phyloP scores from a whole-genome alignment of 208 protist genomes.

The Tritrichomonas foetus region DNA sequence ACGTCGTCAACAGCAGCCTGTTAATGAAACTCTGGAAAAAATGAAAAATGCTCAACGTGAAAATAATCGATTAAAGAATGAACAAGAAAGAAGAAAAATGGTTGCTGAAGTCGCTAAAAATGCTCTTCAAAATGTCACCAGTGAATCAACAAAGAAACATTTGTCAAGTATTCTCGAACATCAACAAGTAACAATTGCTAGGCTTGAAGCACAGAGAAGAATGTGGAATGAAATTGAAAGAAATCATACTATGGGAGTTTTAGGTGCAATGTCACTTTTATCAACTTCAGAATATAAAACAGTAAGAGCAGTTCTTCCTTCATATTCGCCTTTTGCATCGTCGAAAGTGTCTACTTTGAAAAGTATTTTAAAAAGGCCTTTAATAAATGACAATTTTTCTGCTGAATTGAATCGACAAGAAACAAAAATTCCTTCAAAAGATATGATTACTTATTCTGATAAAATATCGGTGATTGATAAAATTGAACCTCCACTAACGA shows the following conservation, averaged over 20 bases:
- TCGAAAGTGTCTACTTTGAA: neutral
- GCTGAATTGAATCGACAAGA: neutral
- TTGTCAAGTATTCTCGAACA: neutral
- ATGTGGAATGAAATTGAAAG: conserved; percentile 4
- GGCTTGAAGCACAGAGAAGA: neutral
- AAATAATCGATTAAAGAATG: neutral
- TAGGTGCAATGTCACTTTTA: neutral
- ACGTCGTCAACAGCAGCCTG: neutral
- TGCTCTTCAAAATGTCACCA: neutral
- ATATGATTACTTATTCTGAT: neutral
- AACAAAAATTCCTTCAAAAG: neutral
- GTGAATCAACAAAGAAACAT: neutral
- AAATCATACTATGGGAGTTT: neutral
- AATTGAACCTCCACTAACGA: neutral
- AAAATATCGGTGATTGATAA: neutral
- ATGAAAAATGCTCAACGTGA: neutral
- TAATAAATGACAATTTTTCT: too few relatives aligned
- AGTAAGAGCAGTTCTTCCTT: neutral
- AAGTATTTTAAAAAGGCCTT: neutral
- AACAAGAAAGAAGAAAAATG: neutral
- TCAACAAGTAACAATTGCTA: neutral
- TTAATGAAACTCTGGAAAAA: neutral
- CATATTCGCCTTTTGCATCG: neutral
- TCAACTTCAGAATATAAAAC: neutral
- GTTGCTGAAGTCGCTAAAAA: neutral